Evolutionary conservation across 2,329 filamentous ascomycete genomes (phyloP), one percentile per base, ranked within the genome.

Genomic region (Pseudocercospora fijiensis): DNA sequence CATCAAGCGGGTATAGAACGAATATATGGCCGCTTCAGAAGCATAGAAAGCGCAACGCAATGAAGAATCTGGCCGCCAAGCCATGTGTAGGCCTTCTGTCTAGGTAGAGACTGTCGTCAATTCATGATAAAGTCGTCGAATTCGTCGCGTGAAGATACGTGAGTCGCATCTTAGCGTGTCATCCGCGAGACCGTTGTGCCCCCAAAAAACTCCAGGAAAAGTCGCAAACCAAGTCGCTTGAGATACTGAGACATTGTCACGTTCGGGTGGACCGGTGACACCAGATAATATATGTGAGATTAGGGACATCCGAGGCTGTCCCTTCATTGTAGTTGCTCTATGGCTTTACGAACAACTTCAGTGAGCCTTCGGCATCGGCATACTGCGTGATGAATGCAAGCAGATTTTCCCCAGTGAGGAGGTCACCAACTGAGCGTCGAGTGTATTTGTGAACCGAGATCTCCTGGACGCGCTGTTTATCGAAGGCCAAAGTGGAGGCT

Each of bases 281-380:
- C 37, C 37, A 41, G 16, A 18, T 18, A 41, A n/a, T n/a, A n/a
- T 4, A 16, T 41, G 37, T 41, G 6, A 41, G 28, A 10, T 2
- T 33, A 4, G 5, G 3, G 10, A 13, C 30, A 11, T 13, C 1
- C 10, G 6, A 47, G 5, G 43, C n/a, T n/a, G 16, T 18, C 9
- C 43, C 43, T 47, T 8, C 13, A 22, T 7, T 10, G 8, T 18
- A 45, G 43, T 10, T 45, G n/a, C 13, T 10, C 16, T 24, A 22
- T 18, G 45, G 18, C 18, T 20, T 16, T 4, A 49, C 22, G 27
- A 53, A 51, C 8, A 60, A 11, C 27, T 53, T 52, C 22, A 60
- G 28, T 20, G 41, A 51, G 43, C 58, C 27, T 24, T 60, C 43
- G 16, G 58, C 24, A 10, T 60, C 58, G 43, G 58, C 58, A 8